Evolutionary conservation across 1,284 basidiomycete species (phyloP).

Genomic region (Pseudozyma tsukubaensis): DNA sequence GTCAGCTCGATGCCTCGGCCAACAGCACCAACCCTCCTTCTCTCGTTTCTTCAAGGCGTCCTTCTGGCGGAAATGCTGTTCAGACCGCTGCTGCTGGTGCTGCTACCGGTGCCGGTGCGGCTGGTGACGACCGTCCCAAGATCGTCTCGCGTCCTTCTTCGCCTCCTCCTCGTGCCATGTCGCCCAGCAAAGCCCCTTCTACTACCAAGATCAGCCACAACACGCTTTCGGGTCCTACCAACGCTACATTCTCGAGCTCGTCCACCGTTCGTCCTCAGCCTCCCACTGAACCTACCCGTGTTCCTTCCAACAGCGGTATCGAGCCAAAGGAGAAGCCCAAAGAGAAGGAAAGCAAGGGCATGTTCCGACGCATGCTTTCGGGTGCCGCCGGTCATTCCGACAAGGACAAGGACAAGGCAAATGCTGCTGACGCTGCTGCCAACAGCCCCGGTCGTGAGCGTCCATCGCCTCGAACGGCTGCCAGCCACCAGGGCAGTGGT

Average conservation of each 20-base stretch:
- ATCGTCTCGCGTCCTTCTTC: conserved; percentile 39
- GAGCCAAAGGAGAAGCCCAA: conserved; percentile 49
- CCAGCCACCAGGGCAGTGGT: conserved; percentile 42
- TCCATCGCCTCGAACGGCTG: conserved; percentile 29
- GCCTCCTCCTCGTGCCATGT: conserved; percentile 58
- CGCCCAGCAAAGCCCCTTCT: conserved; percentile 47
- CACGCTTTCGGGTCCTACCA: conserved; percentile 21
- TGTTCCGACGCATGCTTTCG: conserved; percentile 65
- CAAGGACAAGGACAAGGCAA: conserved; percentile 31
- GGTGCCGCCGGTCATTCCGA: conserved; percentile 32
- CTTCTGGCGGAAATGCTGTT: conserved; percentile 18
- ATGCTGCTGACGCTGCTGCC: conserved; percentile 7
- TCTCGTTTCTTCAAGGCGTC: conserved; percentile 31
- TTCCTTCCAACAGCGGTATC: conserved; percentile 14
- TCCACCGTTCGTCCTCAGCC: conserved; percentile 11
- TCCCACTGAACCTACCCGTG: conserved; percentile 17
- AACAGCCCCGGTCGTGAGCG: conserved; percentile 39
- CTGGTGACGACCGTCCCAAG: conserved; percentile 9
- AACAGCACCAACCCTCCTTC: conserved; percentile 34
- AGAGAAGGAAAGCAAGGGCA: conserved; percentile 59
- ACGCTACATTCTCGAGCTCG: conserved; percentile 13
- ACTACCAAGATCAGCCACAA: conserved; percentile 54
- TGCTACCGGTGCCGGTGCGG: conserved; percentile 12
- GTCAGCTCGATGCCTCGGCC: conserved; percentile 26
- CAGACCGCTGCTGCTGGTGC: conserved; percentile 9